Conservation (phyloP, 2,329 filamentous ascomycete genomes). For the Cladophialophora yegresii region DNA sequence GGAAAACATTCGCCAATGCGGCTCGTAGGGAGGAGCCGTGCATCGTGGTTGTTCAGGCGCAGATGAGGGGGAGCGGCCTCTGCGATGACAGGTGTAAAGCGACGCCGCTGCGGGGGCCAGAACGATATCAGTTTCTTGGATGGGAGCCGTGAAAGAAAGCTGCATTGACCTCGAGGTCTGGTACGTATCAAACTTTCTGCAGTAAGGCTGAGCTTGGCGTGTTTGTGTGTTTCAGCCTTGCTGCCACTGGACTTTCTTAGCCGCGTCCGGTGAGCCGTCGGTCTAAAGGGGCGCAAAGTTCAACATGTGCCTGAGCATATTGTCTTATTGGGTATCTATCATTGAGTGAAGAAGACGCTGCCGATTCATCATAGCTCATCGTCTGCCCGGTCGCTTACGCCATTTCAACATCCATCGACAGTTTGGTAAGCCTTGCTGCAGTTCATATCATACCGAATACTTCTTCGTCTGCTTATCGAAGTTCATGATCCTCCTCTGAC, state of each 20-base stretch:
- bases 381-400: not conserved
- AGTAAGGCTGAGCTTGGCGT: slow-evolving; percentile 24
- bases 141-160: not conserved
- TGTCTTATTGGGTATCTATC: slow-evolving; percentile 15
- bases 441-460: slow-evolving; percentile 28
- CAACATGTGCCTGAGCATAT: not conserved
- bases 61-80: not conserved
- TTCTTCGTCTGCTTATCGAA: slow-evolving; percentile 49
- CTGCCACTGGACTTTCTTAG: not conserved
- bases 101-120: not conserved
- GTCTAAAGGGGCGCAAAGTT: not conserved
- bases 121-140: not conserved
- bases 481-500: slow-evolving; percentile 50
- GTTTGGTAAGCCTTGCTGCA: not conserved
- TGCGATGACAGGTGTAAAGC: not conserved
- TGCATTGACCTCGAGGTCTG: not conserved
- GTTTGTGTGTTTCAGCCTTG: slow-evolving; percentile 12
- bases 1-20: slow-evolving; percentile 50
- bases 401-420: not conserved
- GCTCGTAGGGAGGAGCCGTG: slow-evolving; percentile 47
- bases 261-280: too few relatives aligned
- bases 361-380: slow-evolving; percentile 1
- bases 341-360: slow-evolving; percentile 15
- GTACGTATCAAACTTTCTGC: slow-evolving; percentile 3
- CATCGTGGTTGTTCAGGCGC: slow-evolving; percentile 22